Base-by-base conservation (phyloP, 495 filamentous ascomycete genomes). In the Neurospora sp. region DNA sequence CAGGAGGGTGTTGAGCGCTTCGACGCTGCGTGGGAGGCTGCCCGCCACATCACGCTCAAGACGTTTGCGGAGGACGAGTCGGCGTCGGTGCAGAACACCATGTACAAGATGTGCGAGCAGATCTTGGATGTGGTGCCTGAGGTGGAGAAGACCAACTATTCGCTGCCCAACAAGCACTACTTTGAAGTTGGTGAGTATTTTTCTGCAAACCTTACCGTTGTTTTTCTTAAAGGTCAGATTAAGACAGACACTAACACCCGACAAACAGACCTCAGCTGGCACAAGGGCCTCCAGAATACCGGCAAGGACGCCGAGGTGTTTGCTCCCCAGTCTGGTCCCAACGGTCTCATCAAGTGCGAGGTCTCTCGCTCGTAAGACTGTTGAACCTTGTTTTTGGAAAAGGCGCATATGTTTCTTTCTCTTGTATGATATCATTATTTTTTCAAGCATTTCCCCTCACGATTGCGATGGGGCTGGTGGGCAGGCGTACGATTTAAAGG, bases 281-380 rank as follows among this genome's bases (percentile, higher is more conserved):
- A 97, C 87, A 97, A 98, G 84, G 95, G 94, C 35, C 78, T 93
- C 79, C 93, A 98, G 88, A 99, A 99, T 84, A 98, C 93, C 11
- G 96, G 96, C 85, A 93, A 94, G 85, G 91, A 98, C 75, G 96
- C 96, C 73, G 94, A 97, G 81, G 96, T 99, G 60, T 98, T 93
- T 80, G 95, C 92, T 39, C 96, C 96, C 20, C 96, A 98, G 84
- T 92, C 92, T 9, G 87, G 91, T 76, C 96, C 96, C 69, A 99
- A 98, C 80, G 96, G 96, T 60, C 87, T 99, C 74, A 99, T 99
- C 86, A 92, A 97, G 82, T 96, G 94, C 85, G 96, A 93, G 39
- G 94, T 99, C 60, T 88, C 89, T 44, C 90, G 96, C 69, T 86
- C 84, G 74, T 80, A 70, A 37, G 37, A 35, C 31, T 27, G 41